These are phyloP conservation scores for Limtongozyma cylindracea DNA, from an alignment of 805 yeast genomes.

Conservation along the genomic window DNA sequence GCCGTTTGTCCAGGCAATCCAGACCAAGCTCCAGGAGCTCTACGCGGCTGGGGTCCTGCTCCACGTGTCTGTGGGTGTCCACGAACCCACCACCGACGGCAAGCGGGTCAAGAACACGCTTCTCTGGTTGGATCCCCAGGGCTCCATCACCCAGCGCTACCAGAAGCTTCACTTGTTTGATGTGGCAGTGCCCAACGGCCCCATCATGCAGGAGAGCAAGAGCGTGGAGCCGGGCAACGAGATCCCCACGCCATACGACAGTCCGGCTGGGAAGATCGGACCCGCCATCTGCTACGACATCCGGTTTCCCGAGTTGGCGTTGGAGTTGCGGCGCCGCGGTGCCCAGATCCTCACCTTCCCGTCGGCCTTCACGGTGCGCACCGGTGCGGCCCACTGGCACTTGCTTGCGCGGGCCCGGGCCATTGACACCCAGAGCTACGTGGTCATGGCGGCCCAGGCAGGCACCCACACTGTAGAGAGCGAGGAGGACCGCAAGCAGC, in stretches of 20 bases:
- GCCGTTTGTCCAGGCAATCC: too few species aligned
- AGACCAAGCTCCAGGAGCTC: too few species aligned
- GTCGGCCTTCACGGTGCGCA: conserved; percentile 77
- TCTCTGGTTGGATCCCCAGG: conserved; percentile 41
- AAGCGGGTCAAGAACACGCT: conserved; percentile 39
- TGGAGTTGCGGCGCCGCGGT: conserved; percentile 30
- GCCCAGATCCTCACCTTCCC: conserved; percentile 68
- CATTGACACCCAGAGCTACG: conserved; percentile 68
- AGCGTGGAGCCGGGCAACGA: conserved; percentile 60
- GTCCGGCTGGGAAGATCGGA: conserved; percentile 32
- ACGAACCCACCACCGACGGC: conserved; percentile 32
- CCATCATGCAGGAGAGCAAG: conserved; percentile 49
- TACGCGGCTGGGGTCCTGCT: too few species aligned
- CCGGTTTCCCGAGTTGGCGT: conserved; percentile 63
- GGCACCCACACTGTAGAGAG: conserved; percentile 59
- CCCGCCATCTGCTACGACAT: conserved; percentile 67
- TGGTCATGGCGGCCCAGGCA: conserved; percentile 72
- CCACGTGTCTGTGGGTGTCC: conserved; percentile 89
- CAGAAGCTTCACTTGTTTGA: conserved; percentile 82
- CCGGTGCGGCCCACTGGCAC: conserved; percentile 87
- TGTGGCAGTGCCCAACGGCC: conserved; percentile 63
- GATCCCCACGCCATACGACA: conserved; percentile 14
- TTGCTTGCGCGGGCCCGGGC: conserved; percentile 64
- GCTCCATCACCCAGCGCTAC: conserved; percentile 42
- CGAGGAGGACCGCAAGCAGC: too few species aligned